Percentiles rank a stretch among this genome's conserved stretches.
Evolutionary conservation across 2,329 filamentous ascomycete genomes (phyloP).

Genomic region (Arthrinium phaeospermum): DNA sequence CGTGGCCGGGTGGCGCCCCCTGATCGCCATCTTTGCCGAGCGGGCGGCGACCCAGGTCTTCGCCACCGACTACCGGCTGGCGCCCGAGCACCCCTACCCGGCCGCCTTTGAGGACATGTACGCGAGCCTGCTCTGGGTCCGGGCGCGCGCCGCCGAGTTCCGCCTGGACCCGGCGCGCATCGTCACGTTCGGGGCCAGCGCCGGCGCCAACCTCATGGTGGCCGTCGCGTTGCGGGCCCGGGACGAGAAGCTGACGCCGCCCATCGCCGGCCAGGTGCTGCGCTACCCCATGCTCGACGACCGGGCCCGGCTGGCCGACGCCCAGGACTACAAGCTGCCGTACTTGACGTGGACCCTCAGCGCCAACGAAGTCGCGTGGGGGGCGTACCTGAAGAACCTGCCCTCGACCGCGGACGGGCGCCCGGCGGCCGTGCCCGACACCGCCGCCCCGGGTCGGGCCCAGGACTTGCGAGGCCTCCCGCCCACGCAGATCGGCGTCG

Average conservation of each 20-base stretch:
- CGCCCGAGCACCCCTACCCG: conserved; percentile 54
- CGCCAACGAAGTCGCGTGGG: background rate
- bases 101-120: conserved; percentile 47
- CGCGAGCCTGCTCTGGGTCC: conserved; percentile 40
- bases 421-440: background rate
- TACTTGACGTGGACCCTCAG: background rate
- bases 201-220: conserved; percentile 30
- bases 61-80: conserved; percentile 54
- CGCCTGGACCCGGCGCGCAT: conserved; percentile 33
- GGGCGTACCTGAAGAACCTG: background rate
- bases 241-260: conserved; percentile 33
- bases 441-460: conserved; percentile 26
- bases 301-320: background rate
- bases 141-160: conserved; percentile 32
- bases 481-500: conserved; percentile 26
- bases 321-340: background rate
- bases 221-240: conserved; percentile 46
- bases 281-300: background rate
- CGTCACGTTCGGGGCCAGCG: conserved; percentile 29
- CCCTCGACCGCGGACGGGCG: background rate
- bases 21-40: conserved; percentile 26
- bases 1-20: conserved; percentile 25
- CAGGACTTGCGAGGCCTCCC: conserved; percentile 25
- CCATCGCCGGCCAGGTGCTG: conserved; percentile 34
- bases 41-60: conserved; percentile 30